These are phyloP conservation scores for Aspergillus udagawae DNA, from an alignment of 2,329 filamentous ascomycete genomes.

Conservation along the genomic window DNA sequence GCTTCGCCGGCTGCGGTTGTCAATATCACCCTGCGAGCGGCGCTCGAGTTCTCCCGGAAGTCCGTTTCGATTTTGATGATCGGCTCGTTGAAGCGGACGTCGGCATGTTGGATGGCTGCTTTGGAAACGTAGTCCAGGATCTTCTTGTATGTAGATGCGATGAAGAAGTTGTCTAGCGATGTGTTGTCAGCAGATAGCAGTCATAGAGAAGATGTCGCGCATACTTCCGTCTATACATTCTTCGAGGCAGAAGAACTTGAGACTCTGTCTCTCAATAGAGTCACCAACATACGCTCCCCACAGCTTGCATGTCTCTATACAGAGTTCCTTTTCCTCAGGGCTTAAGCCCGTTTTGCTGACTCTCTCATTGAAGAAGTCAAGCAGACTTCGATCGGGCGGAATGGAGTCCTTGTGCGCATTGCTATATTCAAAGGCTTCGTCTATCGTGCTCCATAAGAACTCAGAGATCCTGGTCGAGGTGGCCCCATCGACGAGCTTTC, in stretches of 20 bases:
- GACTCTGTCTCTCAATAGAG: conserved; percentile 55
- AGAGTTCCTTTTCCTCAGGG: conserved; percentile 42
- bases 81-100: conserved; percentile 47
- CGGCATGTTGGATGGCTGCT: conserved; percentile 44
- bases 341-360: conserved; percentile 39
- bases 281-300: conserved; percentile 65
- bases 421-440: conserved; percentile 57
- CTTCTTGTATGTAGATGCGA: conserved; percentile 57
- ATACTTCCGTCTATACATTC: conserved; percentile 60
- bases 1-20: conserved; percentile 34
- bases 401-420: conserved; percentile 51
- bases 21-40: conserved; percentile 42
- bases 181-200: not conserved
- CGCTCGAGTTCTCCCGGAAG: conserved; percentile 11
- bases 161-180: conserved; percentile 55
- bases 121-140: conserved; percentile 53
- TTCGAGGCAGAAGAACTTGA: conserved; percentile 63
- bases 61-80: conserved; percentile 37
- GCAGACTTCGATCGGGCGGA: conserved; percentile 49
- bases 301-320: conserved; percentile 54
- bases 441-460: conserved; percentile 56
- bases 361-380: conserved; percentile 54
- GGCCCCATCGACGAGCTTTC: conserved; percentile 37
- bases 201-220: conserved; percentile 10
- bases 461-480: conserved; percentile 33